Evolutionary conservation across 805 yeast genomes (phyloP).

Genomic region (Alloascoidea africana): DNA sequence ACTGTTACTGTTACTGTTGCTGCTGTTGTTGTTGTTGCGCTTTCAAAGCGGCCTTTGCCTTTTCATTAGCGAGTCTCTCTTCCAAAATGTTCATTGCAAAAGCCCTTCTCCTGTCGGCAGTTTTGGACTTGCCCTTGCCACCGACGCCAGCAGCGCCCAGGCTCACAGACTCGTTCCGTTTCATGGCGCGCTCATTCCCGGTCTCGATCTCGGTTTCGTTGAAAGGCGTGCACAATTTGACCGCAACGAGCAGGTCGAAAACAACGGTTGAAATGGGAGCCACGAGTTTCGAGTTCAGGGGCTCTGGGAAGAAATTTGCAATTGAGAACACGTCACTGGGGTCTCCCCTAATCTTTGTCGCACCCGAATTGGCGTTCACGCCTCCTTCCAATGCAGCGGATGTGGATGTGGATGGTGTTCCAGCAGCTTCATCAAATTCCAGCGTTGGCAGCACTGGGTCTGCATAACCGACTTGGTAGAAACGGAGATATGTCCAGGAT

Average conservation of each 20-base stretch:
- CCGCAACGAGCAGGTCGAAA: neutral
- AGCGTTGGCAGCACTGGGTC: slow-evolving; percentile 47
- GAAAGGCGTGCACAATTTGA: slow-evolving; percentile 1
- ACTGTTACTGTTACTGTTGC: too few species aligned
- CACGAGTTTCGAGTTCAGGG: slow-evolving; percentile 12
- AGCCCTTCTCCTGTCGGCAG: slow-evolving; percentile 4
- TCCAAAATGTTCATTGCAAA: slow-evolving; percentile 4
- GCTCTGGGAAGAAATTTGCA: slow-evolving; percentile 70
- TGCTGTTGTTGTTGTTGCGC: slow-evolving; percentile 5
- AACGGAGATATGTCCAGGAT: slow-evolving; percentile 68
- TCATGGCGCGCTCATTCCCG: slow-evolving; percentile 1
- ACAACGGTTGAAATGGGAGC: slow-evolving; percentile 1
- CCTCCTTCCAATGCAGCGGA: too few species aligned
- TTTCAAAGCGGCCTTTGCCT: slow-evolving; percentile 9
- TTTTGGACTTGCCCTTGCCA: slow-evolving; percentile 2
- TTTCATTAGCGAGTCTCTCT: slow-evolving; percentile 5
- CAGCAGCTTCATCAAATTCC: slow-evolving; percentile 11
- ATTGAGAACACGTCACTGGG: slow-evolving; percentile 83
- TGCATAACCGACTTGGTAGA: slow-evolving; percentile 42
- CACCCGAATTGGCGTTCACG: slow-evolving; percentile 7
- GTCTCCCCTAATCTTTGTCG: slow-evolving; percentile 46
- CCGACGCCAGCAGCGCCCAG: slow-evolving; percentile 4
- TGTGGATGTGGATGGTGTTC: neutral
- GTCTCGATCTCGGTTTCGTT: neutral
- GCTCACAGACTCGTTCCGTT: slow-evolving; percentile 3